Evolutionary conservation across 129 eudicot species (phyloP), one percentile per base, ranked within the genome.

Genomic region (Flaveria linearis): DNA sequence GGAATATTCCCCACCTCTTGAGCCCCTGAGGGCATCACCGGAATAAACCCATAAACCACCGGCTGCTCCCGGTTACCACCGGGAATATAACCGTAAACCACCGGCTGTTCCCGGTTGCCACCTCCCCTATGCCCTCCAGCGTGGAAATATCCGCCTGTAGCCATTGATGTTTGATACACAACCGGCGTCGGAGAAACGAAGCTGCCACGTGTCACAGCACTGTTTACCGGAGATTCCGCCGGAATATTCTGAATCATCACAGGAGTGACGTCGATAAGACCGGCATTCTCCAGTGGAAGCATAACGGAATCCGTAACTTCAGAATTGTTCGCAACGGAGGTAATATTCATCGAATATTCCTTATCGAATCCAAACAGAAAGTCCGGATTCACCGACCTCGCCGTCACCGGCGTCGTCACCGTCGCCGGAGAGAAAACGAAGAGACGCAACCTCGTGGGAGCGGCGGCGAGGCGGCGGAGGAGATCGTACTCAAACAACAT

Each of bases 361-460:
- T 90, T 88, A 52, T 90, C 96, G 33, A 90, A 90, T 28, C 96
- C 96, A 73, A 90, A 90, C 33, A 90, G 36, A 36, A 80, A 90
- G 30, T 90, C 96, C 70, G 96, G 96, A 68, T 83, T 89, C 73
- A 80, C 69, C 1, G 81, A 69, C 17, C 81, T 39, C 2, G 67
- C 74, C 64, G 90, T 51, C 0, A 68, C 63, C 18, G 82, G 84
- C 49, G 74, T 15, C 36, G 80, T 72, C 46, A 30, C 71, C 13
- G 69, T 55, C 28, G 30, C 42, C 49, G 80, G 76, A 49, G 84
- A 87, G 23, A 88, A 61, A 15, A 77, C 43, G 42, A 90, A 90
- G 14, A 88, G 66, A 8, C 96, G 88, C 20, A 90, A 75, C 79
- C 96, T 41, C 30, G 77, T 72, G 51, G 93, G 86, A 22, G 78